Evolutionary conservation across 495 filamentous ascomycete species (phyloP), one percentile per base, ranked within the genome.

Genomic region (Aspergillus kassunensis): DNA sequence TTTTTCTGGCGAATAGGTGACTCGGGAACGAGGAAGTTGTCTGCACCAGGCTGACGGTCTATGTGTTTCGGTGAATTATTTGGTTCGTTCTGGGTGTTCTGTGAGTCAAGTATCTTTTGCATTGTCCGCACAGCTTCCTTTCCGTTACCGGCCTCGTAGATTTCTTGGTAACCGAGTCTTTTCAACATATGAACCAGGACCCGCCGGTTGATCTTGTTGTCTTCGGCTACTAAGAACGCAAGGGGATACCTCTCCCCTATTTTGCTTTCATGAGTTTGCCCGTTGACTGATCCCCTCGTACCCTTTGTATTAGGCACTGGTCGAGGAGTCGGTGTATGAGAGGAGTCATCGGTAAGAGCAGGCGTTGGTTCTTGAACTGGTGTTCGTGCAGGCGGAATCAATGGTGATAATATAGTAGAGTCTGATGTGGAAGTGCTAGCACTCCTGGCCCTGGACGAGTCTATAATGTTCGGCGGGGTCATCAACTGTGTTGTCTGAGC

Each of bases 161-260:
- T 75, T 29, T 77, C 73, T 12, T 60, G 63, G 61, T 90, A 90
- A 13, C 88, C 88, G 6, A 91, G 74, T 53, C 86, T 87, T 18
- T 72, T 68, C 3, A 91, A 74, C 80, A 88, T 88, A 57, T 71
- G 82, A 24, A 86, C 78, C 16, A 89, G 73, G 3, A 91, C 79
- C 31, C 79, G 81, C n/a, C 88, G 83, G 62, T 91, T 91, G 61
- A 90, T 87, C 31, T 76, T 77, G 69, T 91, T 91, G 68, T 91
- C 88, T 69, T 91, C 88, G 13, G 83, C 88, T 6, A 91, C 82
- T 5, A 91, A 77, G 55, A 87, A 86, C 13, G 79, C 85, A 11
- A 91, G 70, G 2, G 86, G 85, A 55, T 80, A 71, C 52, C 79
- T 80, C 39, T 71, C 67, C 7, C 80, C 82, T 11, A 88, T 77